Percentiles rank a stretch among this genome's conserved stretches.
Evolutionary conservation across 225 moss, liverwort and hornwort genomes (phyloP).

Genomic region (Lunularia cruciata): DNA sequence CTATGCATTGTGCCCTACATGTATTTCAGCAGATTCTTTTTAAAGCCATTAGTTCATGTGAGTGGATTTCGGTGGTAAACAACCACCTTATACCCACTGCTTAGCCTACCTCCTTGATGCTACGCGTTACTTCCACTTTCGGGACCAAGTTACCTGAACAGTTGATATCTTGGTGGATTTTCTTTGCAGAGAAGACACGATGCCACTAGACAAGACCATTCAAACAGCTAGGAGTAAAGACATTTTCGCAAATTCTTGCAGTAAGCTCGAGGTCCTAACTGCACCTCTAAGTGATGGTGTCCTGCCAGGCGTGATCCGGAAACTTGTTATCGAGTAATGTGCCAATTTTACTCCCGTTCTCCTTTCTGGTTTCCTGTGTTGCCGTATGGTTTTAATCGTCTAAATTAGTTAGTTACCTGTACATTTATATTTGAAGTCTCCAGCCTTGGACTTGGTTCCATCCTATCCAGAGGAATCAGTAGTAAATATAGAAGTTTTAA

Average conservation of each 20-base stretch:
- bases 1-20: too few relatives aligned
- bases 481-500: too few relatives aligned
- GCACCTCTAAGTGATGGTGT: conserved; percentile 65
- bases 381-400: neutral
- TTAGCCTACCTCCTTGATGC: too few relatives aligned
- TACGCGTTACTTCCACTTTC: too few relatives aligned
- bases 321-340: conserved; percentile 49
- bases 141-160: too few relatives aligned
- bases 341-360: neutral
- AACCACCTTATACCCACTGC: too few relatives aligned
- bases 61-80: too few relatives aligned
- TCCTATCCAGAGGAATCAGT: too few relatives aligned
- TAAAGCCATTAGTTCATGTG: too few relatives aligned
- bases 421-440: neutral
- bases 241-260: conserved; percentile 6
- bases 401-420: neutral
- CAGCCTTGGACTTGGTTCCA: neutral
- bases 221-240: conserved; percentile 2
- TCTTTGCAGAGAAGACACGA: conserved; percentile 25
- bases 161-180: too few relatives aligned
- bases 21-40: too few relatives aligned
- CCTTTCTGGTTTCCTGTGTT: too few relatives aligned
- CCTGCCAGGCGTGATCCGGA: conserved; percentile 68
- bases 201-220: neutral
- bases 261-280: conserved; percentile 62